Base-by-base conservation (phyloP, 305 asterid genomes). In the Fraxinus baroniana region DNA sequence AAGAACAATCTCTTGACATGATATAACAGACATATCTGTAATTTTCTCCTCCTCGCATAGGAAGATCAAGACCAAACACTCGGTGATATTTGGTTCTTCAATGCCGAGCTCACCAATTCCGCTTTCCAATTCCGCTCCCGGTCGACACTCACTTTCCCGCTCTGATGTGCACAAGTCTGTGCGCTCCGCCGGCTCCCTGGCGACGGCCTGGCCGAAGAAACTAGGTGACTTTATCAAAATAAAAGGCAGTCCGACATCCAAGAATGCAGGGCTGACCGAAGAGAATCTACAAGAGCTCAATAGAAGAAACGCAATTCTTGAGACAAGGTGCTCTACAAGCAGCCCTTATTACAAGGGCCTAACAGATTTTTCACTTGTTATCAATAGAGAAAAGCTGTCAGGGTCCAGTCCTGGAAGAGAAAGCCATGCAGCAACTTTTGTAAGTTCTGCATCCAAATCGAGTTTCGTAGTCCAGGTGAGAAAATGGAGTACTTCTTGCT, bases 331-430 rank as follows among this genome's bases (percentile, higher is more conserved):
- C 46, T 84, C 78, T 41, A 57, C 77, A 33, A 86, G 89, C 84
- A 94, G 95, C 85, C 95, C 97, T 75, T 94, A 92, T 57, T 94
- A 91, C 90, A 92, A 82, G 83, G 96, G 98, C 0, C 83, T 92
- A 78, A 92, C 93, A 3, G 92, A 93, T 83, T 90, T 85, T 46
- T 86, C 93, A 10, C 91, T 88, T 2, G 88, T 15, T 12, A 87
- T 89, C 86, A 88, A 87, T 77, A 62, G 89, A 79, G 93, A 88
- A 37, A 91, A 89, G 76, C 82, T 79, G 33, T 84, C 90, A 0
- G 88, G 83, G 74, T 79, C 86, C 1, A 87, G 88, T 83, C 92
- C 90, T 1, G 92, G 91, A 1, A 84, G 89, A 73, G 91, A 90
- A 32, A 90, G 91, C 86, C 88, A 86, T 41, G 89, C 89, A 0